Evolutionary conservation across 2,329 filamentous ascomycete species (phyloP).

Genomic region (Sporothrix phasma): DNA sequence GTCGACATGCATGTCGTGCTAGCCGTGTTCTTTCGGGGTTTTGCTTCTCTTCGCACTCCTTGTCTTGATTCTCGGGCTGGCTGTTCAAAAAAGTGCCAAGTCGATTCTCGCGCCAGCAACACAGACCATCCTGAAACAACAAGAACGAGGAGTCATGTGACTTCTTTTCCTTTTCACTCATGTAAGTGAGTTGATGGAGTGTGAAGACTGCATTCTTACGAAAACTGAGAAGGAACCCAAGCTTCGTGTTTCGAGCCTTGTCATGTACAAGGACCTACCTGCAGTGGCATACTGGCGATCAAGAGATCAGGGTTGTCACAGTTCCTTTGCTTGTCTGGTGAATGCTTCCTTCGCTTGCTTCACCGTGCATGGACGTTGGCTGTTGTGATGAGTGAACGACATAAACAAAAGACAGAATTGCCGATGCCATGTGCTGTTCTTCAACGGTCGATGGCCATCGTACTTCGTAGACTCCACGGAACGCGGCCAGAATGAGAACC

Average conservation of each 20-base stretch:
- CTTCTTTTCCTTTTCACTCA: neutral
- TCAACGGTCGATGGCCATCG: slow-evolving; percentile 4
- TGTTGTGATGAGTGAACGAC: neutral
- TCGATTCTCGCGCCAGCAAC: neutral
- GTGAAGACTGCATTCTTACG: too few species aligned
- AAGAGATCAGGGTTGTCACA: neutral
- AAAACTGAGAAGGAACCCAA: neutral
- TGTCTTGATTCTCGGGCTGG: neutral
- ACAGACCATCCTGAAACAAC: neutral
- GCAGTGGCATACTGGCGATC: too few species aligned
- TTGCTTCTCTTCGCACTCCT: neutral
- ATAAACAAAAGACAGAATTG: neutral
- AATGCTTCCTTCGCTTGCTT: neutral
- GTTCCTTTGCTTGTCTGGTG: neutral
- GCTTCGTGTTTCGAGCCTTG: too few species aligned
- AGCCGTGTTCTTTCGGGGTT: neutral
- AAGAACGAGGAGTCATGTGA: neutral
- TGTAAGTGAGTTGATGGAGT: too few species aligned
- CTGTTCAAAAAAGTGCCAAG: neutral
- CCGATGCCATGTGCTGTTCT: slow-evolving; percentile 13
- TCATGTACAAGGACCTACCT: too few species aligned
- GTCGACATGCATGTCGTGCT: neutral
- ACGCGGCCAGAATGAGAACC: neutral
- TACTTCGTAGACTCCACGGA: neutral
- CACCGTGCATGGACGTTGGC: neutral